phyloP scores from a whole-genome alignment of 2,329 filamentous ascomycete genomes.

The Geoglossum cookeanum region DNA sequence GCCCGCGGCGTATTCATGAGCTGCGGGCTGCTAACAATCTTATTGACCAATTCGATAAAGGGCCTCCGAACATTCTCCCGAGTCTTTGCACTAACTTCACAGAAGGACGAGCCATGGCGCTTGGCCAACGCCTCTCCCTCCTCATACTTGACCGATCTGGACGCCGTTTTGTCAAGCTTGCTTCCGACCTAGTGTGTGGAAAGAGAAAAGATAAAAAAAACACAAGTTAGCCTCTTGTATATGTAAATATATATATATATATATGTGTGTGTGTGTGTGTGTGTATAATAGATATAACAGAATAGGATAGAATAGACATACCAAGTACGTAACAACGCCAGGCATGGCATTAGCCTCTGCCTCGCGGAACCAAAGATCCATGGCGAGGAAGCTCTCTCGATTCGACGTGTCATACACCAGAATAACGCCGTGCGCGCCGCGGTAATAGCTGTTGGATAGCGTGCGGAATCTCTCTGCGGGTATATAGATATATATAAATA shows the following conservation, averaged over 20 bases:
- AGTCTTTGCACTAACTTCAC: constrained; percentile 35
- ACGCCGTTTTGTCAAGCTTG: constrained; percentile 30
- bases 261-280: too few relatives aligned
- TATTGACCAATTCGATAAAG: constrained; percentile 33
- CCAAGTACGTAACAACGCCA: constrained; percentile 30
- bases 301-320: constrained; percentile 9
- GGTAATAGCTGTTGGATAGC: constrained; percentile 32
- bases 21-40: constrained; percentile 27
- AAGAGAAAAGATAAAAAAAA: too few relatives aligned
- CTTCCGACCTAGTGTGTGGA: constrained; percentile 23
- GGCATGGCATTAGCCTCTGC: constrained; percentile 30
- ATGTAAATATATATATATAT: too few relatives aligned
- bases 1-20: constrained; percentile 17
- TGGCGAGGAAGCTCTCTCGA: constrained; percentile 30
- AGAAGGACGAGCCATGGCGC: constrained; percentile 28
- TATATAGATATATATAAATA: too few relatives aligned
- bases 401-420: constrained; percentile 31
- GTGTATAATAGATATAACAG: too few relatives aligned
- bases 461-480: constrained; percentile 27
- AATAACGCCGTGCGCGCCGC: constrained; percentile 30
- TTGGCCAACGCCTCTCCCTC: constrained; percentile 30
- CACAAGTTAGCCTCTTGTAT: not conserved
- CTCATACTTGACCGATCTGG: constrained; percentile 26
- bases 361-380: constrained; percentile 36
- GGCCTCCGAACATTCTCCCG: constrained; percentile 31